phyloP scores from a whole-genome alignment of 768 basidiomycete genomes.

The Fibroporia radiculosa region DNA sequence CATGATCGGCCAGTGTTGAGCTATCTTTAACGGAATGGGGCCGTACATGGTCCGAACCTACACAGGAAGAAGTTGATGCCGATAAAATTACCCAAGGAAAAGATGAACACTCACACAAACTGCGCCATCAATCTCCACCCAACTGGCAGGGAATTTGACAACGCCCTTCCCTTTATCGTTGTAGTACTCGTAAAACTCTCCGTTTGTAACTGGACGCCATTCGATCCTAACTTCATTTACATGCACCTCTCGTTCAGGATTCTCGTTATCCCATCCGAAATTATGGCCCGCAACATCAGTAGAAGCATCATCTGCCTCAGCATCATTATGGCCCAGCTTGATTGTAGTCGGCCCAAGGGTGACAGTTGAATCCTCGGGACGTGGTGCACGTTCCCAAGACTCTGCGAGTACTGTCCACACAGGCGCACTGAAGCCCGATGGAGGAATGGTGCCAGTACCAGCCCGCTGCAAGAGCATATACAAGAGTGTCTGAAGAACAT shows the following conservation, averaged over 20 bases:
- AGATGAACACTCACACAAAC: slow-evolving; percentile 33
- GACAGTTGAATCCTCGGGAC: slow-evolving; percentile 37
- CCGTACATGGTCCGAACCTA: slow-evolving; percentile 86
- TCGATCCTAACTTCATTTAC: slow-evolving; percentile 71
- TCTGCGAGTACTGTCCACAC: slow-evolving; percentile 53
- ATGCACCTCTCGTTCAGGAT: slow-evolving; percentile 52
- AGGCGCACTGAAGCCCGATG: slow-evolving; percentile 66
- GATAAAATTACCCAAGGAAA: neutral
- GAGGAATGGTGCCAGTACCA: slow-evolving; percentile 72
- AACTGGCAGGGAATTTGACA: slow-evolving; percentile 60
- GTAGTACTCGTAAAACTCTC: slow-evolving; percentile 73
- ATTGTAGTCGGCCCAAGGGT: slow-evolving; percentile 53
- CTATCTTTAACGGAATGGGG: slow-evolving; percentile 67
- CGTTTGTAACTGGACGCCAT: slow-evolving; percentile 84
- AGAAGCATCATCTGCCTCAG: slow-evolving; percentile 57
- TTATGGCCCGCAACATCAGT: slow-evolving; percentile 46
- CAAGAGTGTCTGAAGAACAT: slow-evolving; percentile 54
- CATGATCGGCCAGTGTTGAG: slow-evolving; percentile 80
- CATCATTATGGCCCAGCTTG: slow-evolving; percentile 76
- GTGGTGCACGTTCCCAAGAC: slow-evolving; percentile 40
- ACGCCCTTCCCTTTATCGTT: slow-evolving; percentile 33
- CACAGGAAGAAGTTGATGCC: neutral
- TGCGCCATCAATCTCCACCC: slow-evolving; percentile 50
- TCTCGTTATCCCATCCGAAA: slow-evolving; percentile 96
- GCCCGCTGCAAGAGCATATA: slow-evolving; percentile 90